Conservation (phyloP, 1,284 basidiomycete species). For the Irpex sp. region DNA sequence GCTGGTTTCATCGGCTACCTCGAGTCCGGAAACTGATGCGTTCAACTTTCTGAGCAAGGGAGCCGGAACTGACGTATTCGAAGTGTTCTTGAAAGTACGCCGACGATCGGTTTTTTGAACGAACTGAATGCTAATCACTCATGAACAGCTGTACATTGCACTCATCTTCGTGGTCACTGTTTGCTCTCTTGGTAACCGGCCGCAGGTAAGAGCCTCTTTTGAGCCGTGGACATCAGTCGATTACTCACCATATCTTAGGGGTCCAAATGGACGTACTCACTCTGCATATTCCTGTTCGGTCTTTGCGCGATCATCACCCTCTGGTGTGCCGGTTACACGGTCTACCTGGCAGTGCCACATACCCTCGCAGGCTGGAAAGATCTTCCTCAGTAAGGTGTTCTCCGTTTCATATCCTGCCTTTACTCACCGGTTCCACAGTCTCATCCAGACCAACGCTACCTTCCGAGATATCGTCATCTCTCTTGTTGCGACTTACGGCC, state of each 20-base stretch:
- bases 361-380: slow-evolving; percentile 69
- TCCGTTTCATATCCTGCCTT: background rate
- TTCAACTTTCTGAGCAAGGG: slow-evolving; percentile 75
- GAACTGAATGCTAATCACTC: background rate
- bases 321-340: slow-evolving; percentile 87
- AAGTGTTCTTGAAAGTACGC: slow-evolving; percentile 74
- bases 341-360: slow-evolving; percentile 82
- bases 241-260: slow-evolving; percentile 39
- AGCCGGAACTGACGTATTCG: slow-evolving; percentile 74
- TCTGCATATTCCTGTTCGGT: slow-evolving; percentile 73
- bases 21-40: slow-evolving; percentile 52
- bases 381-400: slow-evolving; percentile 49
- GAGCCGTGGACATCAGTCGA: background rate
- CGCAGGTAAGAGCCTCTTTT: slow-evolving; percentile 45
- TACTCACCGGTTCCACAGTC: slow-evolving; percentile 30
- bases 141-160: slow-evolving; percentile 62
- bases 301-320: slow-evolving; percentile 75
- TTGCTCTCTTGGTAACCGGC: slow-evolving; percentile 84
- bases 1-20: slow-evolving; percentile 78
- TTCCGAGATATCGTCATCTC: slow-evolving; percentile 82
- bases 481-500: slow-evolving; percentile 82
- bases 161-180: slow-evolving; percentile 74
- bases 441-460: slow-evolving; percentile 61
- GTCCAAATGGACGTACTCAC: slow-evolving; percentile 80
- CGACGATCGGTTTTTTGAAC: background rate